phyloP scores from a whole-genome alignment of 805 yeast genomes.

The Candida oleophila region DNA sequence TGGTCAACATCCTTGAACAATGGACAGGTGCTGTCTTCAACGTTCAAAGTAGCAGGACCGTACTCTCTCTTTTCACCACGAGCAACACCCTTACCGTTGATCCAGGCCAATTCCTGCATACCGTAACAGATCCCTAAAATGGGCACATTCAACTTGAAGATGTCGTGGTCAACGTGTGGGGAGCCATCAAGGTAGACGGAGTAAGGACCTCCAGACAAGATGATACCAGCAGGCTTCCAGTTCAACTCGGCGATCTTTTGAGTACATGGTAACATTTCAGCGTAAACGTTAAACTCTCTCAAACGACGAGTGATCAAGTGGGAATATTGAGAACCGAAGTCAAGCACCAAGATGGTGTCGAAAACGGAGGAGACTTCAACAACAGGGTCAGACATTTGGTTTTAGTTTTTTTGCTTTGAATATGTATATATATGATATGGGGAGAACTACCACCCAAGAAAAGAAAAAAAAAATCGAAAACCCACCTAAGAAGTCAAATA shows the following conservation, averaged over 20 bases:
- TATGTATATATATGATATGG: neutral
- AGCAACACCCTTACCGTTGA: slow-evolving; percentile 88
- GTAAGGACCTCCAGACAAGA: slow-evolving; percentile 96
- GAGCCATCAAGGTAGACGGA: slow-evolving; percentile 94
- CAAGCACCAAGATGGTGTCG: slow-evolving; percentile 95
- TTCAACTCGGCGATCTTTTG: slow-evolving; percentile 89
- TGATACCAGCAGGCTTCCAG: slow-evolving; percentile 96
- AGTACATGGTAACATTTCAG: slow-evolving; percentile 99
- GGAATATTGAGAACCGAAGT: slow-evolving; percentile 97
- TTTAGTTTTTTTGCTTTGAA: neutral
- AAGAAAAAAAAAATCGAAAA: slow-evolving; percentile 2
- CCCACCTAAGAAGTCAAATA: neutral
- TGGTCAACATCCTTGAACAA: slow-evolving; percentile 87
- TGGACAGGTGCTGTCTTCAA: slow-evolving; percentile 63
- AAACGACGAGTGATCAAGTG: slow-evolving; percentile 95
- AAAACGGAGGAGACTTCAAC: slow-evolving; percentile 80
- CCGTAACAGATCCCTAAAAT: slow-evolving; percentile 98
- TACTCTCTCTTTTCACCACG: slow-evolving; percentile 98
- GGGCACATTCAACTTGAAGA: slow-evolving; percentile 89
- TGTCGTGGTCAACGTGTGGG: slow-evolving; percentile 95
- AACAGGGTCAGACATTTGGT: slow-evolving; percentile 25
- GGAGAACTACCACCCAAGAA: slow-evolving; percentile 1
- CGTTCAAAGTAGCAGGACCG: slow-evolving; percentile 90
- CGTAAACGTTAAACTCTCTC: slow-evolving; percentile 96
- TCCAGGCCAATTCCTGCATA: slow-evolving; percentile 99